These are phyloP conservation scores for Trichocladium uniseriatum DNA, from an alignment of 495 filamentous ascomycete species.

Conservation along the genomic window DNA sequence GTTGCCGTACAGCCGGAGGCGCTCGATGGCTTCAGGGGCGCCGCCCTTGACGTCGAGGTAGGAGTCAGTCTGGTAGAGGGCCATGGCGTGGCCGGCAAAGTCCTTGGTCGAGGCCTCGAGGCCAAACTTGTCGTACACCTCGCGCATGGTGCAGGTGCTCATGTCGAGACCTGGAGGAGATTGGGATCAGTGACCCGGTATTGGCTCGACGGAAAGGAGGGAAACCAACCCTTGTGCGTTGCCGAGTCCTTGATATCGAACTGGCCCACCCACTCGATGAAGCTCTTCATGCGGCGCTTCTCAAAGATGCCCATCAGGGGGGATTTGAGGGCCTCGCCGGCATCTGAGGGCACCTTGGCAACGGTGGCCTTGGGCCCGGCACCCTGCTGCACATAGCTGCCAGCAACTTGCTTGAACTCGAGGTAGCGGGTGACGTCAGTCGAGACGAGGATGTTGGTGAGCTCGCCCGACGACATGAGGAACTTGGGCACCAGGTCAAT, in stretches of 20 bases:
- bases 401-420: slow-evolving; percentile 97
- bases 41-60: slow-evolving; percentile 66
- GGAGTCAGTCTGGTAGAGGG: slow-evolving; percentile 78
- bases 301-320: slow-evolving; percentile 96
- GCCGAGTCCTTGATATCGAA: slow-evolving; percentile 77
- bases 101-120: slow-evolving; percentile 87
- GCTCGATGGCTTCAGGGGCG: slow-evolving; percentile 80
- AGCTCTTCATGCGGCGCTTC: slow-evolving; percentile 92
- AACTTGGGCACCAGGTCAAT: slow-evolving; percentile 97
- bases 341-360: slow-evolving; percentile 93
- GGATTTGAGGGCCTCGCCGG: slow-evolving; percentile 79
- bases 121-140: slow-evolving; percentile 95
- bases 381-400: slow-evolving; percentile 92
- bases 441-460: slow-evolving; percentile 94
- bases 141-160: slow-evolving; percentile 74
- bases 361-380: slow-evolving; percentile 72
- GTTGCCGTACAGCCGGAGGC: slow-evolving; percentile 93
- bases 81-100: slow-evolving; percentile 98
- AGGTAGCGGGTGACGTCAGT: slow-evolving; percentile 97
- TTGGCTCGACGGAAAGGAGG: background rate
- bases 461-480: slow-evolving; percentile 94
- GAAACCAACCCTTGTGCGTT: slow-evolving; percentile 70
- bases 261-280: slow-evolving; percentile 91
- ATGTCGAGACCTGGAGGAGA: slow-evolving; percentile 66
- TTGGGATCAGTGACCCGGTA: background rate